Conservation (phyloP, 1,139 yeast genomes). For the Spathaspora jeffriesii region DNA sequence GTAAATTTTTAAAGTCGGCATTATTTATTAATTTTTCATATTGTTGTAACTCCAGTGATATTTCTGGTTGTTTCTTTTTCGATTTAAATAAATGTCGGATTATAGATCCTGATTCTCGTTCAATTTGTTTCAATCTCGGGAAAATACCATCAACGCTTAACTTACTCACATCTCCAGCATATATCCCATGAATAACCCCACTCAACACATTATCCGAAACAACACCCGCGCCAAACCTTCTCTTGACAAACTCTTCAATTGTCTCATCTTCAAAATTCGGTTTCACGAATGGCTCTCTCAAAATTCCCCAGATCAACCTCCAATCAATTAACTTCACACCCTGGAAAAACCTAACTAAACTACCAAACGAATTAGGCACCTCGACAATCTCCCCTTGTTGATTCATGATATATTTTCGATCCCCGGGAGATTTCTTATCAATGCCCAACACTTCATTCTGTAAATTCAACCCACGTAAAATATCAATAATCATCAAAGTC, state of each 20-base stretch:
- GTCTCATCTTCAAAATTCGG: constrained; percentile 58
- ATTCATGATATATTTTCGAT: constrained; percentile 59
- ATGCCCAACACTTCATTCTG: constrained; percentile 50
- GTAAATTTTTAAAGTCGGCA: constrained; percentile 35
- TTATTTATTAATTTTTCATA: constrained; percentile 37
- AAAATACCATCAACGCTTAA: constrained; percentile 66
- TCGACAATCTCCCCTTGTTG: constrained; percentile 41
- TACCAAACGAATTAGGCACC: constrained; percentile 48
- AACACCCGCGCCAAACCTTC: constrained; percentile 64
- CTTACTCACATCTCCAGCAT: constrained; percentile 78
- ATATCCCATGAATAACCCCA: constrained; percentile 86
- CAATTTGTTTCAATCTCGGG: constrained; percentile 54
- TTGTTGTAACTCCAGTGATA: constrained; percentile 18
- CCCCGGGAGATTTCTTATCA: constrained; percentile 50
- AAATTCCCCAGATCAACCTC: constrained; percentile 28
- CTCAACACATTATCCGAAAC: constrained; percentile 69
- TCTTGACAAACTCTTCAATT: constrained; percentile 61
- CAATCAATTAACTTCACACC: constrained; percentile 15
- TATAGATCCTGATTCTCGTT: constrained; percentile 61
- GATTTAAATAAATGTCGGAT: constrained; percentile 30
- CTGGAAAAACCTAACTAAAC: constrained; percentile 40
- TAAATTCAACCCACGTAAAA: constrained; percentile 44
- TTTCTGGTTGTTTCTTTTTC: constrained; percentile 6
- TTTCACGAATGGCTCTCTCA: constrained; percentile 44
- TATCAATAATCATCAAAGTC: constrained; percentile 59